Evolutionary conservation across 1,139 yeast species (phyloP).

Genomic region (Kodamaea sp.): DNA sequence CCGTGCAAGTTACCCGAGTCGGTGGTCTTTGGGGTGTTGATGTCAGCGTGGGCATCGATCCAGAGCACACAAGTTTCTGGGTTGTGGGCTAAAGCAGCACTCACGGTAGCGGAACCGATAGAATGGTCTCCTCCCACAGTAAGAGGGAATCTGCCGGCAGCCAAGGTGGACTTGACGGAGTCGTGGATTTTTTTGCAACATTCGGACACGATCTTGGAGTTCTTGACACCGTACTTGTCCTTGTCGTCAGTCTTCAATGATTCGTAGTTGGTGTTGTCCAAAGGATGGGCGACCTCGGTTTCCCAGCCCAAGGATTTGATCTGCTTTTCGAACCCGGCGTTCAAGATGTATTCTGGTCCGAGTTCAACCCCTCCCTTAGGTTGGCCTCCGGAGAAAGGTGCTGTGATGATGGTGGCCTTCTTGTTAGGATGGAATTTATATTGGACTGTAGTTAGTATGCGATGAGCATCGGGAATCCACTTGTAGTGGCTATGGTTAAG

Average conservation of each 20-base stretch:
- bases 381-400: slow-evolving; percentile 97
- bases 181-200: slow-evolving; percentile 67
- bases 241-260: slow-evolving; percentile 38
- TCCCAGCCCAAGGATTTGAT: slow-evolving; percentile 74
- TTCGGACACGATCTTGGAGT: slow-evolving; percentile 74
- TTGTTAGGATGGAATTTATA: slow-evolving; percentile 57
- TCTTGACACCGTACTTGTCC: slow-evolving; percentile 63
- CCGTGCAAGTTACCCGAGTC: slow-evolving; percentile 94
- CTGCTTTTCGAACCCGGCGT: slow-evolving; percentile 68
- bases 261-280: slow-evolving; percentile 50
- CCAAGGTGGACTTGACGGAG: slow-evolving; percentile 53
- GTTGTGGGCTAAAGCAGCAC: slow-evolving; percentile 75
- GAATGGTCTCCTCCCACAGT: slow-evolving; percentile 98
- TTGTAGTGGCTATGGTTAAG: background rate
- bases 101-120: slow-evolving; percentile 89
- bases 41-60: slow-evolving; percentile 98
- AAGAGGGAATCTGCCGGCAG: slow-evolving; percentile 63
- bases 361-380: slow-evolving; percentile 90
- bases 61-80: slow-evolving; percentile 91
- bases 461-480: background rate
- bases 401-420: slow-evolving; percentile 66
- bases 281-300: slow-evolving; percentile 56
- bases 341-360: slow-evolving; percentile 82
- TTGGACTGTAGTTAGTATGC: slow-evolving; percentile 13
- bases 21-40: slow-evolving; percentile 86